Percentiles rank a stretch among this genome's conserved stretches.
These are phyloP conservation scores for Phytophthora pluvialis DNA, from an alignment of 352 stramenopile species.

Conservation along the genomic window DNA sequence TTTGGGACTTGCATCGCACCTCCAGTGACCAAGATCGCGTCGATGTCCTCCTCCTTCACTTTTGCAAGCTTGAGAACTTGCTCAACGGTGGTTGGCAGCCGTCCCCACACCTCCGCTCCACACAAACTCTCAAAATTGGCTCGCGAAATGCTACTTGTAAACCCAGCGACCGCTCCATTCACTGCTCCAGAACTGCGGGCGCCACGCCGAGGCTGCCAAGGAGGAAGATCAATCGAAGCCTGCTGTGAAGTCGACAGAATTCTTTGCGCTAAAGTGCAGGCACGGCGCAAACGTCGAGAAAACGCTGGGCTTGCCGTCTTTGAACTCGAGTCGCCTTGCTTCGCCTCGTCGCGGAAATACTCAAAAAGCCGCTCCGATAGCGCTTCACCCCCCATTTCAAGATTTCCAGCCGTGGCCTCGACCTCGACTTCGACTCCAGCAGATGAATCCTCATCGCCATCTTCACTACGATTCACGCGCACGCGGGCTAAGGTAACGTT, in stretches of 20 bases:
- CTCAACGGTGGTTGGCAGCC: slow-evolving; percentile 22
- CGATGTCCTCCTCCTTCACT: slow-evolving; percentile 33
- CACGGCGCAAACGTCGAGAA: slow-evolving; percentile 37
- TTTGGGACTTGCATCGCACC: slow-evolving; percentile 38
- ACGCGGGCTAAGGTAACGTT: slow-evolving; percentile 35
- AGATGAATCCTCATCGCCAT: slow-evolving; percentile 12
- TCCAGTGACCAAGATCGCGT: slow-evolving; percentile 41
- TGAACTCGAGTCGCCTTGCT: background rate
- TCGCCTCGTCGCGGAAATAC: slow-evolving; percentile 22
- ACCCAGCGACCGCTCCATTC: slow-evolving; percentile 8
- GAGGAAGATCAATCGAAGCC: slow-evolving; percentile 43
- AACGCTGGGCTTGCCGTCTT: slow-evolving; percentile 12
- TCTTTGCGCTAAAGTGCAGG: slow-evolving; percentile 48
- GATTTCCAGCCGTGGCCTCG: slow-evolving; percentile 19
- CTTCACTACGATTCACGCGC: background rate
- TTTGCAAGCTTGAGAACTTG: slow-evolving; percentile 30
- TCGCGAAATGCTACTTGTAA: slow-evolving; percentile 42
- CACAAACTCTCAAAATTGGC: slow-evolving; percentile 48
- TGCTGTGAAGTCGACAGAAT: slow-evolving; percentile 45
- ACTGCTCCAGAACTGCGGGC: background rate
- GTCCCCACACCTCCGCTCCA: slow-evolving; percentile 35
- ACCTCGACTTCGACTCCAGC: slow-evolving; percentile 31
- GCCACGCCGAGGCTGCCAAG: slow-evolving; percentile 20
- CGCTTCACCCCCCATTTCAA: slow-evolving; percentile 27
- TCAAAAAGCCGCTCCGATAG: slow-evolving; percentile 29